Evolutionary conservation across 1,284 basidiomycete species (phyloP).

Genomic region (Athelia sp.): DNA sequence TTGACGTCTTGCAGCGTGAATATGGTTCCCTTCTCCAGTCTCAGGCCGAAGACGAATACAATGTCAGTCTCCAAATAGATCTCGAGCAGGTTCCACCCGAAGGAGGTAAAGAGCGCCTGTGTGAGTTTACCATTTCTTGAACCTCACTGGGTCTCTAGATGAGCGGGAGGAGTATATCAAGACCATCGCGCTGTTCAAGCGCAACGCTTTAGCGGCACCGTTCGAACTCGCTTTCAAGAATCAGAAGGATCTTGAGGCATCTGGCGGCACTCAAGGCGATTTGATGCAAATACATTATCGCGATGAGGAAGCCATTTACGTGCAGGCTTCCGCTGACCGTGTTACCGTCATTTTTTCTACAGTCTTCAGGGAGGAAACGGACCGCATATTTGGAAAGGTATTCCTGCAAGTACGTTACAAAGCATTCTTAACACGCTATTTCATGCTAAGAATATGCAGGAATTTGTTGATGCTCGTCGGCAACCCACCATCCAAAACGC

Average conservation of each 20-base stretch:
- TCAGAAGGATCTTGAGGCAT: conserved; percentile 80
- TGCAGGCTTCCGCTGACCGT: conserved; percentile 90
- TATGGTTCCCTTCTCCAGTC: conserved; percentile 72
- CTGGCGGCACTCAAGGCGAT: conserved; percentile 67
- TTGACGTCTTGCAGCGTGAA: conserved; percentile 77
- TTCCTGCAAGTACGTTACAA: conserved; percentile 89
- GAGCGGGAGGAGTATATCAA: conserved; percentile 76
- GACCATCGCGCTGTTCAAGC: conserved; percentile 85
- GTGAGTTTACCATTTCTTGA: no score
- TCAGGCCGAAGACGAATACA: conserved; percentile 80
- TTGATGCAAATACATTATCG: conserved; percentile 94
- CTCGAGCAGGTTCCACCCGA: conserved; percentile 78
- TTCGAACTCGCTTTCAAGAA: conserved; percentile 88
- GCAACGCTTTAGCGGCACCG: conserved; percentile 92
- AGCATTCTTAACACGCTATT: no score
- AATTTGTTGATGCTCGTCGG: conserved; percentile 97
- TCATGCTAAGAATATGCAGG: conserved; percentile 42
- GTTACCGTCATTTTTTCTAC: conserved; percentile 99
- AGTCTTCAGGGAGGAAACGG: conserved; percentile 96
- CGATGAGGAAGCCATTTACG: conserved; percentile 95
- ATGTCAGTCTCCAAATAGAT: conserved; percentile 86
- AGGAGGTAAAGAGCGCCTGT: conserved; percentile 75
- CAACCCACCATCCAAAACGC: conserved; percentile 94
- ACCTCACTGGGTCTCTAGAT: conserved; percentile 44
- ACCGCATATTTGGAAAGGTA: conserved; percentile 94